phyloP scores from a whole-genome alignment of 139 green algal genomes.

The Astrephomene gubernaculifera region DNA sequence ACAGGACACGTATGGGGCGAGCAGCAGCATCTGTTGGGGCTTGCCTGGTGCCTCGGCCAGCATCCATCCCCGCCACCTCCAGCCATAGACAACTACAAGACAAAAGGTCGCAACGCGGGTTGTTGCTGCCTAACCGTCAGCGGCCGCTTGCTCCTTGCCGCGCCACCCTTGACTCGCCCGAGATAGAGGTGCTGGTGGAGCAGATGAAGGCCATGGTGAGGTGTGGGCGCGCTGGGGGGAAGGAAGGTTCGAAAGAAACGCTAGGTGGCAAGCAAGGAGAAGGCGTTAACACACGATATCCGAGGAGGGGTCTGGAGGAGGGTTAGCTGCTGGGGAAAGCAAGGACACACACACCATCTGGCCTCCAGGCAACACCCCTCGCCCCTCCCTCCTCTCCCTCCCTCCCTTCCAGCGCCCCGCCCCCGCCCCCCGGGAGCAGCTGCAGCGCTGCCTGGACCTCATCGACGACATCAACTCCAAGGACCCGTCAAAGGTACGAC shows the following conservation, averaged over 20 bases:
- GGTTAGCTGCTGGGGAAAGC: too few relatives aligned
- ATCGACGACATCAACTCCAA: slow-evolving; percentile 54
- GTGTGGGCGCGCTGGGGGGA: not conserved
- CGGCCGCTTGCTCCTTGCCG: slow-evolving; percentile 25
- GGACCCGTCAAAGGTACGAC: slow-evolving; percentile 45
- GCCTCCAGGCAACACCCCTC: too few relatives aligned
- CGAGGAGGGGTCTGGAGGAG: too few relatives aligned
- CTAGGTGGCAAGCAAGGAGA: too few relatives aligned
- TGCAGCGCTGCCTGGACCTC: slow-evolving; percentile 22
- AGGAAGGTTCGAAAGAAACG: too few relatives aligned
- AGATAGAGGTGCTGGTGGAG: slow-evolving; percentile 53
- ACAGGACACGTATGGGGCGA: too few relatives aligned
- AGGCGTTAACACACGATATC: not conserved
- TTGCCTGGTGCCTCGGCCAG: too few relatives aligned
- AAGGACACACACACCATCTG: too few relatives aligned
- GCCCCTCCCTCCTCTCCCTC: not conserved
- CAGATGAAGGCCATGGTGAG: slow-evolving; percentile 45
- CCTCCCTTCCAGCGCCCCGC: slow-evolving; percentile 18
- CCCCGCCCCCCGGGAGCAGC: slow-evolving; percentile 19
- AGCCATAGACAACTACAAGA: too few relatives aligned
- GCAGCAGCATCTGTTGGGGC: too few relatives aligned
- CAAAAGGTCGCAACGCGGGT: too few relatives aligned
- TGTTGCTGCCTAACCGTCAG: not conserved
- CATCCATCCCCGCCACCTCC: too few relatives aligned
- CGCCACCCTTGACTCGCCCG: slow-evolving; percentile 51